A percentile compares a stretch with the other conserved stretches of the same genome.
Evolutionary conservation across 2,329 filamentous ascomycete species (phyloP).

Genomic region (Talaromyces sp.): DNA sequence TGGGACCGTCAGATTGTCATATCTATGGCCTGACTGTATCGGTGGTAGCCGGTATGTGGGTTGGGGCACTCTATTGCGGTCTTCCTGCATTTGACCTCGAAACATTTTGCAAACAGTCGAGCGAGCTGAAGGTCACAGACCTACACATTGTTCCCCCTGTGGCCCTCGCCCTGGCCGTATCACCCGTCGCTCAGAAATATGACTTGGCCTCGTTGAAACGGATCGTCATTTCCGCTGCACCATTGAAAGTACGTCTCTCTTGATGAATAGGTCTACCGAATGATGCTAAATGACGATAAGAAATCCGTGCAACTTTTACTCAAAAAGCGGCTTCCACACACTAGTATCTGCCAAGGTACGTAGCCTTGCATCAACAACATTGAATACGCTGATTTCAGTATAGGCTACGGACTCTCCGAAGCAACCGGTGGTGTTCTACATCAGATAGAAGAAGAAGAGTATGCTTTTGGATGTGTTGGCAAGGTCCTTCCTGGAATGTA

Average conservation of each 20-base stretch:
- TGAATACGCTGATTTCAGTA: background rate
- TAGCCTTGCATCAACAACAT: background rate
- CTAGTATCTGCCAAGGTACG: constrained; percentile 23
- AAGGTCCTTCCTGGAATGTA: constrained; percentile 21
- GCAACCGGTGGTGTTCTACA: constrained; percentile 21
- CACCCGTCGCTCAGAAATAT: constrained; percentile 18
- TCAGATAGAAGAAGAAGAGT: constrained; percentile 21
- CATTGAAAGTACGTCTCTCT: constrained; percentile 20
- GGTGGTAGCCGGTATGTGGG: constrained; percentile 23
- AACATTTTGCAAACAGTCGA: constrained; percentile 20
- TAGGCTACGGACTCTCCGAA: constrained; percentile 23
- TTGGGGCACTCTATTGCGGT: constrained; percentile 19
- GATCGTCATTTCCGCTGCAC: constrained; percentile 24
- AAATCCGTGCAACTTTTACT: constrained; percentile 21
- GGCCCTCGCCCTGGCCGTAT: constrained; percentile 18
- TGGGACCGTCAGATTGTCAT: constrained; percentile 20
- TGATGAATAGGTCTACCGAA: background rate
- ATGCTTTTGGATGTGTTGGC: constrained; percentile 21
- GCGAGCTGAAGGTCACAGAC: constrained; percentile 22
- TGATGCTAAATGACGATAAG: constrained; percentile 12
- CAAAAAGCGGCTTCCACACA: constrained; percentile 21
- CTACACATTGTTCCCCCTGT: constrained; percentile 24
- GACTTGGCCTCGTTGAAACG: constrained; percentile 19
- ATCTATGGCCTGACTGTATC: constrained; percentile 21
- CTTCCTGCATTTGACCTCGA: constrained; percentile 22